A percentile compares a stretch with the other conserved stretches of the same genome.
Evolutionary conservation across 257 asterid genomes (phyloP).

Genomic region (Fraxinus quadrangulata): DNA sequence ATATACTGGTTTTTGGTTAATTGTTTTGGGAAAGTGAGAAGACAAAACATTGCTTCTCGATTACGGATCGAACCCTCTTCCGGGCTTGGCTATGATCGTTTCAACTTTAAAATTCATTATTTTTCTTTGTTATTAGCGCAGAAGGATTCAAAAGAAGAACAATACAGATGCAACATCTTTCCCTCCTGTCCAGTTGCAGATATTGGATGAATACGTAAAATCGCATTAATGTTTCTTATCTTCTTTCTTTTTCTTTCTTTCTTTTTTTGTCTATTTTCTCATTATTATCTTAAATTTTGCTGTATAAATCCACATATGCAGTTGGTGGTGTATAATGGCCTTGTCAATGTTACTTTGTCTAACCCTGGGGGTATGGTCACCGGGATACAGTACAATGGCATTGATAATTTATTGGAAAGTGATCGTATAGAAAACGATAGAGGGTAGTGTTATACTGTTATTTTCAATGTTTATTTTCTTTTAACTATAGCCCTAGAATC

Average conservation of each 20-base stretch:
- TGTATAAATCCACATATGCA: conserved; percentile 24
- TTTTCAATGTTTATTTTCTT: neutral
- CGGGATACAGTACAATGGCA: conserved; percentile 56
- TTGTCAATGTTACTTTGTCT: conserved; percentile 53
- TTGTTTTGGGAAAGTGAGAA: neutral
- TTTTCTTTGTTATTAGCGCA: conserved; percentile 18
- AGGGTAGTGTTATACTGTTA: neutral
- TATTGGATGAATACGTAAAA: conserved; percentile 46
- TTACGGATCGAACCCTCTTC: neutral
- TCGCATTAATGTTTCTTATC: no score
- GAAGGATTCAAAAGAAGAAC: conserved; percentile 34
- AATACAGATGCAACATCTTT: conserved; percentile 28
- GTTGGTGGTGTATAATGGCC: conserved; percentile 69
- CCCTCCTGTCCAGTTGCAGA: conserved; percentile 58
- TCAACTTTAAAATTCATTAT: neutral
- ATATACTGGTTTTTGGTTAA: no score
- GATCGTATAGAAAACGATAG: conserved; percentile 34
- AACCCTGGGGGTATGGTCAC: conserved; percentile 64
- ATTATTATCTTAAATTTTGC: neutral
- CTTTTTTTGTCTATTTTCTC: neutral
- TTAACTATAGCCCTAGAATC: neutral
- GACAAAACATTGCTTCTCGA: neutral
- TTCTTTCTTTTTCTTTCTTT: no score
- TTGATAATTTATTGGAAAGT: conserved; percentile 59
- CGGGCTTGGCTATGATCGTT: neutral